Evolutionary conservation across 345 rosid genomes (phyloP).

Genomic region (Raphanus raphanistrum): DNA sequence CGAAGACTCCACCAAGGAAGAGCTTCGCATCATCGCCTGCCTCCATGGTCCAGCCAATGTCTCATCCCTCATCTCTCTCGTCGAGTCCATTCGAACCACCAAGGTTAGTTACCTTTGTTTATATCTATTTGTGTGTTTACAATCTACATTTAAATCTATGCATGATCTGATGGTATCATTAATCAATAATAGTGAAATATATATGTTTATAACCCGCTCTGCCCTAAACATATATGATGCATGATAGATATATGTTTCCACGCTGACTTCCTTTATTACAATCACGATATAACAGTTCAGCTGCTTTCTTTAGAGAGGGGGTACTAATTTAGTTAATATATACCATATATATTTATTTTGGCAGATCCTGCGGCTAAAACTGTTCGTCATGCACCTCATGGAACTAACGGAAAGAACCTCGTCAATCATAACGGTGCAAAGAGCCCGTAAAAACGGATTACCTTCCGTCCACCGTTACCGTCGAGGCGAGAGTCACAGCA

Average conservation of each 20-base stretch:
- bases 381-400: slow-evolving; percentile 73
- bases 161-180: no score
- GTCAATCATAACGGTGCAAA: slow-evolving; percentile 71
- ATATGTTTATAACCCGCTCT: no score
- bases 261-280: no score
- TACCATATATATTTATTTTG: neutral
- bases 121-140: no score
- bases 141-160: no score
- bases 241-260: no score
- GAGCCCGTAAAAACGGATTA: slow-evolving; percentile 62
- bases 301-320: neutral
- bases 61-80: slow-evolving; percentile 59
- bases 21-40: slow-evolving; percentile 69
- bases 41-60: slow-evolving; percentile 65
- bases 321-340: neutral
- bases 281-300: neutral
- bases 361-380: slow-evolving; percentile 48
- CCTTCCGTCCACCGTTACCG: slow-evolving; percentile 64
- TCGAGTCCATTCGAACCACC: slow-evolving; percentile 67
- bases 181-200: no score
- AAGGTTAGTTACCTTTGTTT: slow-evolving; percentile 27
- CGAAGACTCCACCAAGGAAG: slow-evolving; percentile 41
- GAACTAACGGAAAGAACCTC: slow-evolving; percentile 82
- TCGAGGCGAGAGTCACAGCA: slow-evolving; percentile 57
- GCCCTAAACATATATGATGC: no score